These are phyloP conservation scores for Coemansia sp. DNA, from an alignment of 371 early-diverging fungal species.

Conservation along the genomic window DNA sequence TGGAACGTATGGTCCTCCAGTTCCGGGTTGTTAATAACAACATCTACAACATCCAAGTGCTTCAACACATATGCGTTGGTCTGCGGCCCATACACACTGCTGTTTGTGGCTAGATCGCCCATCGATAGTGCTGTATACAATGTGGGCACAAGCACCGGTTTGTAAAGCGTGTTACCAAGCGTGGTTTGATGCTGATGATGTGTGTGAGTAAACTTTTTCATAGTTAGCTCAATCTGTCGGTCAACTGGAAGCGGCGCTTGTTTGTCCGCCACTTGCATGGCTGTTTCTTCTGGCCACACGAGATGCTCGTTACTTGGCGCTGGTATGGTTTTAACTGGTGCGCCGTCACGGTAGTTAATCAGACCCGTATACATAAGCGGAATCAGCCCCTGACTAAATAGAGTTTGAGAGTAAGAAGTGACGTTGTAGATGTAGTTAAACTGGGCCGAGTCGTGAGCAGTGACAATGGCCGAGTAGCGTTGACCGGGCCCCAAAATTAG, in stretches of 20 bases:
- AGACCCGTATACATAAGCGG: slow-evolving; percentile 15
- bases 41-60: no score
- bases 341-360: slow-evolving; percentile 8
- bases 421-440: slow-evolving; percentile 39
- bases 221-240: slow-evolving; percentile 4
- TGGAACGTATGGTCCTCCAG: slow-evolving; percentile 72
- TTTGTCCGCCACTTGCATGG: neutral
- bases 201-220: neutral
- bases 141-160: slow-evolving; percentile 65
- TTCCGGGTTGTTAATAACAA: slow-evolving; percentile 64
- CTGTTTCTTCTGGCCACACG: slow-evolving; percentile 13
- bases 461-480: slow-evolving; percentile 66
- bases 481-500: slow-evolving; percentile 65
- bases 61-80: slow-evolving; percentile 5
- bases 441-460: slow-evolving; percentile 53
- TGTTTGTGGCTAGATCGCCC: slow-evolving; percentile 57
- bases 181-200: slow-evolving; percentile 8
- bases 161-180: slow-evolving; percentile 62
- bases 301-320: slow-evolving; percentile 52
- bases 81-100: slow-evolving; percentile 61
- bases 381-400: neutral
- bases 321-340: slow-evolving; percentile 23
- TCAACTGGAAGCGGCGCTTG: slow-evolving; percentile 20
- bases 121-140: slow-evolving; percentile 65
- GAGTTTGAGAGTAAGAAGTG: slow-evolving; percentile 19